Evolutionary conservation across 495 filamentous ascomycete genomes (phyloP), one percentile per base, ranked within the genome.

Genomic region (Aspergillus ostianus): DNA sequence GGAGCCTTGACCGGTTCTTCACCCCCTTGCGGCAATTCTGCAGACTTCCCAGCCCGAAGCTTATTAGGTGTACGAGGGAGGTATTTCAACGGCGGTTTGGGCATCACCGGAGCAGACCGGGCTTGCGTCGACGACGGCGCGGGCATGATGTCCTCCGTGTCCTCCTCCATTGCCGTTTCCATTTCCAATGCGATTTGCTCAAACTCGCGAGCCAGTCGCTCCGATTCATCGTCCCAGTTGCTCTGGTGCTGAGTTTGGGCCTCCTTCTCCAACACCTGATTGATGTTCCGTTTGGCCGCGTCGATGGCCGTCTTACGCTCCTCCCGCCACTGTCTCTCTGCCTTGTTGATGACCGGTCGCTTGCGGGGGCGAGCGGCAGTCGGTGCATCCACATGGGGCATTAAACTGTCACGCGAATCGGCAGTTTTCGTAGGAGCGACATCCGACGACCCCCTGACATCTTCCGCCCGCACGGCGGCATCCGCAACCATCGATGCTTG

Each of bases 171-270:
- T 18, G 60, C 57, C 2, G 59, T 58, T 56, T 78, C 72, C 0
- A 80, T 57, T 56, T 82, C 75, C 50, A 82, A 62, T n/a, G 78
- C 78, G 55, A 83, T 66, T 50, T 74, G 64, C 59, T 82, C 78
- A 21, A 83, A 70, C 41, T 82, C 73, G 46, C 57, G 62, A 6
- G 76, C 79, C 23, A 84, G 64, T 18, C 73, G 67, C 8, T 77
- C 73, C 9, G 79, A 78, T 48, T 76, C 73, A 48, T 75, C 70
- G 12, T 80, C 74, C 76, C 77, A 80, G 13, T 66, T 72, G 29
- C 59, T 76, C 53, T 73, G 67, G 27, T 61, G 68, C 3, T 67
- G 50, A 6, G 64, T 64, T 49, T 71, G 66, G 2, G 73, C 68
- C 47, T 67, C 68, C 21, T 73, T 71, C 30, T 77, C 73, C 48